A percentile compares a stretch with the other conserved stretches of the same genome.
phyloP scores from a whole-genome alignment of 2,329 filamentous ascomycete species.

The Paraphoma sp. region DNA sequence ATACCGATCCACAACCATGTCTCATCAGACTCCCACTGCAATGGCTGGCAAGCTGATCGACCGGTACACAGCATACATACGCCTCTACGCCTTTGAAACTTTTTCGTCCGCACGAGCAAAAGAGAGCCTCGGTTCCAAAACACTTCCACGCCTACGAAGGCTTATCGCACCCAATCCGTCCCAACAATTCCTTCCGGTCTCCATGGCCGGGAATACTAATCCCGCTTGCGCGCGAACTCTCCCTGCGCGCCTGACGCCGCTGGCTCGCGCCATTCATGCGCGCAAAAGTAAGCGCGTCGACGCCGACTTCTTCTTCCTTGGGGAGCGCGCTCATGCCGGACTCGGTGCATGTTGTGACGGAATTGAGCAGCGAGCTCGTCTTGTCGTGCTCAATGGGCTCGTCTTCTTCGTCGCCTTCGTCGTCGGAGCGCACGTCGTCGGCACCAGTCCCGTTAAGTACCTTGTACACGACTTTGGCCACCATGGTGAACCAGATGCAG shows the following conservation, averaged over 20 bases:
- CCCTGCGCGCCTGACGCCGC: constrained; percentile 58
- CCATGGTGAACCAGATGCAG: constrained; percentile 88
- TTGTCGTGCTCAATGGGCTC: constrained; percentile 33
- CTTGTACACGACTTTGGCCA: constrained; percentile 79
- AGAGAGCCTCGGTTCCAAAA: too few species aligned
- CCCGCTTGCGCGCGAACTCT: constrained; percentile 55
- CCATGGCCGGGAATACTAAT: constrained; percentile 74
- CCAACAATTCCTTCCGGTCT: constrained; percentile 80
- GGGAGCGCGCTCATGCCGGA: constrained; percentile 46
- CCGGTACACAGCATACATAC: background rate
- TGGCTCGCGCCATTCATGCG: constrained; percentile 49
- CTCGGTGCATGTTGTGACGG: constrained; percentile 38
- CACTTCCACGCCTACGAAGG: constrained; percentile 38
- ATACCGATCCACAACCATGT: background rate
- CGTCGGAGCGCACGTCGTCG: constrained; percentile 87
- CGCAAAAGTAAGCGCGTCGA: constrained; percentile 72
- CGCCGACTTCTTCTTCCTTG: constrained; percentile 77
- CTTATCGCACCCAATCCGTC: constrained; percentile 84
- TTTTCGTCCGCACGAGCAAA: background rate
- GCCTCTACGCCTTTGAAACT: background rate
- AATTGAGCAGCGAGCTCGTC: constrained; percentile 27
- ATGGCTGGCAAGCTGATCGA: too few species aligned
- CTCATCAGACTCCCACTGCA: too few species aligned
- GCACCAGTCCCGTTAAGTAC: constrained; percentile 79
- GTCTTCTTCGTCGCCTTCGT: constrained; percentile 72